Percentiles rank a stretch among this genome's conserved stretches.
Conservation (phyloP, 2,329 filamentous ascomycete genomes). For the Ascochyta lentis region DNA sequence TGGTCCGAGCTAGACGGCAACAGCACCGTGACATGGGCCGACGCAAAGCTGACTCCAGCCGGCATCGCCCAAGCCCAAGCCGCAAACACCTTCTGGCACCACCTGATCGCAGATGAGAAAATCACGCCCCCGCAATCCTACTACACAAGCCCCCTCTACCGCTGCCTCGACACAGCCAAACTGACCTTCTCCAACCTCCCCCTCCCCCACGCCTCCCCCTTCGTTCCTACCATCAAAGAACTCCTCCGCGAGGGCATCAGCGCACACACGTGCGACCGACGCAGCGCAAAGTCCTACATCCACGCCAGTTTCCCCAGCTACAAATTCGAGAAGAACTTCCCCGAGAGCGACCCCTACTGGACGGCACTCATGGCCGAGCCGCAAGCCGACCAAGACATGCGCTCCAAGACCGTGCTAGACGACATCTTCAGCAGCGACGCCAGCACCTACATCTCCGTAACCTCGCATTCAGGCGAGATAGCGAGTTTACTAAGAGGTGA, state of each 20-base stretch:
- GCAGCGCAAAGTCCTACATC: constrained; percentile 64
- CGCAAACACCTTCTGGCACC: constrained; percentile 66
- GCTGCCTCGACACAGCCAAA: constrained; percentile 68
- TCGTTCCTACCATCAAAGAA: constrained; percentile 69
- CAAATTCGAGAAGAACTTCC: constrained; percentile 66
- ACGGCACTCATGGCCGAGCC: constrained; percentile 57
- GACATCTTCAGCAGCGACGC: constrained; percentile 60
- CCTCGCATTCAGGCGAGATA: constrained; percentile 66
- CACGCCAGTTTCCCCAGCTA: constrained; percentile 60
- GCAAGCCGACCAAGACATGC: constrained; percentile 57
- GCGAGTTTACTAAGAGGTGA: constrained; percentile 57
- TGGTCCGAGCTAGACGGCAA: constrained; percentile 71
- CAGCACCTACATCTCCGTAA: constrained; percentile 60
- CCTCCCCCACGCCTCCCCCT: constrained; percentile 59
- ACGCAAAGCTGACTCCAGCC: constrained; percentile 65
- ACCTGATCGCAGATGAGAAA: constrained; percentile 56
- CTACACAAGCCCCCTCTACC: constrained; percentile 68
- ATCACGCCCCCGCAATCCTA: constrained; percentile 69
- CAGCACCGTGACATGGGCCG: constrained; percentile 67
- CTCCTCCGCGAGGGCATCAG: constrained; percentile 69
- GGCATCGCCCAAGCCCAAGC: constrained; percentile 65
- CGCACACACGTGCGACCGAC: constrained; percentile 72
- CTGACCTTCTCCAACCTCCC: constrained; percentile 65
- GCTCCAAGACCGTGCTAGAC: constrained; percentile 56
- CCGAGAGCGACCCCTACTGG: constrained; percentile 65